phyloP scores from a whole-genome alignment of 2,329 filamentous ascomycete genomes.

The Penicillium sp. region DNA sequence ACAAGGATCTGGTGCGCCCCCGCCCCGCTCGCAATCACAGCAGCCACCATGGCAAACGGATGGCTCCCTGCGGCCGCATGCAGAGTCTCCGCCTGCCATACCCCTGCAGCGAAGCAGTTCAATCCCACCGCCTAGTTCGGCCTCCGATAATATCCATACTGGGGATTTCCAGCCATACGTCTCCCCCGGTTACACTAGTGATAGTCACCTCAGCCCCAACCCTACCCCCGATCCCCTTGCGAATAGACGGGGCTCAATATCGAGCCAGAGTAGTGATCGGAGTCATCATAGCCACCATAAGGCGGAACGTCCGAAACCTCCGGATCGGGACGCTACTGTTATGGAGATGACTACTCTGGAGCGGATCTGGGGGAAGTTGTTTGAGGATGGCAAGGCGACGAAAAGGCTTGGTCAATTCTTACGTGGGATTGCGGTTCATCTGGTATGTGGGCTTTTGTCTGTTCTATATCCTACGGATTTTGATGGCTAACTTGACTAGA shows the following conservation, averaged over 20 bases:
- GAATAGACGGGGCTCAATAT: slow-evolving; percentile 37
- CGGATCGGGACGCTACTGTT: slow-evolving; percentile 41
- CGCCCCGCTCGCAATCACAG: slow-evolving; percentile 24
- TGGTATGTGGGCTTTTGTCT: slow-evolving; percentile 54
- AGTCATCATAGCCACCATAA: slow-evolving; percentile 20
- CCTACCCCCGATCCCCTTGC: slow-evolving; percentile 22
- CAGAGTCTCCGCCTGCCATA: slow-evolving; percentile 19
- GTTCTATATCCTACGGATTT: neutral
- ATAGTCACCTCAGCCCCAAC: slow-evolving; percentile 24
- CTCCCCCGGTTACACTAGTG: slow-evolving; percentile 21
- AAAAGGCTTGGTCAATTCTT: slow-evolving; percentile 68
- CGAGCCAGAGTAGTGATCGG: slow-evolving; percentile 37
- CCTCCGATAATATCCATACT: slow-evolving; percentile 9
- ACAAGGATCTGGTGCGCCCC: slow-evolving; percentile 29
- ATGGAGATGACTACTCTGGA: slow-evolving; percentile 62
- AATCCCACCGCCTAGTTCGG: slow-evolving; percentile 18
- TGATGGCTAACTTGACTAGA: slow-evolving; percentile 46
- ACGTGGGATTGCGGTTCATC: slow-evolving; percentile 68
- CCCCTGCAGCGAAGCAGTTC: slow-evolving; percentile 21
- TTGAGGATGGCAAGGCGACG: slow-evolving; percentile 68
- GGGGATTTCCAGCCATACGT: slow-evolving; percentile 24
- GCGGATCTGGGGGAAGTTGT: slow-evolving; percentile 73
- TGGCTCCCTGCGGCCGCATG: slow-evolving; percentile 16
- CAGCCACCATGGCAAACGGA: slow-evolving; percentile 25
- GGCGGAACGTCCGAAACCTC: slow-evolving; percentile 39